These are phyloP conservation scores for Murraya koenigii DNA, from an alignment of 345 rosid genomes.

Conservation along the genomic window DNA sequence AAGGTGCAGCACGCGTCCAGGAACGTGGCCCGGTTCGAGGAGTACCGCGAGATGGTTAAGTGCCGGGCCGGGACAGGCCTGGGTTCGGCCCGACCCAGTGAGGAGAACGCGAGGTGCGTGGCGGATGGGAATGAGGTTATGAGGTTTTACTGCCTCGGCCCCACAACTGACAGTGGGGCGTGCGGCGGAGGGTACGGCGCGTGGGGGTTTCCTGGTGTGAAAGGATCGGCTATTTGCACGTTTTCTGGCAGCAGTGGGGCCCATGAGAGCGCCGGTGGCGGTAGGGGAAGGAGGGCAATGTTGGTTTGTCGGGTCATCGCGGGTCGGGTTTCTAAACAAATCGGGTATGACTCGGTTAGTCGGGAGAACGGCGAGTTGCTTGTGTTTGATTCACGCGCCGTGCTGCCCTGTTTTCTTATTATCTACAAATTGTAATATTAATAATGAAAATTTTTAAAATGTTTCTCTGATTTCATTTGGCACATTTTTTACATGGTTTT, in stretches of 20 bases:
- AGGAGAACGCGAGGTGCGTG: conserved; percentile 73
- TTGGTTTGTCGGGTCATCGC: conserved; percentile 89
- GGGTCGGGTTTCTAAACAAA: conserved; percentile 68
- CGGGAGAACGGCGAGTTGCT: conserved; percentile 79
- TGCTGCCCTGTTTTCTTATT: conserved; percentile 91
- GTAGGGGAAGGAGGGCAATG: conserved; percentile 88
- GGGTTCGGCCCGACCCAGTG: conserved; percentile 35
- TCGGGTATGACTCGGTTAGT: conserved; percentile 83
- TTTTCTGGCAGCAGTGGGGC: conserved; percentile 77
- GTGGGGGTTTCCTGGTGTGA: conserved; percentile 57
- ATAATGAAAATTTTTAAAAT: not conserved
- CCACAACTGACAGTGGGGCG: conserved; percentile 40
- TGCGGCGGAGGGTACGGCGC: conserved; percentile 39
- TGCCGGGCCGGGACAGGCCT: conserved; percentile 39
- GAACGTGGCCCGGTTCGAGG: conserved; percentile 77
- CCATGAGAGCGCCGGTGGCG: conserved; percentile 80
- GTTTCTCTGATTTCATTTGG: not conserved
- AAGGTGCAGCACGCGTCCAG: conserved; percentile 82
- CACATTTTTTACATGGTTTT: conserved; percentile 2
- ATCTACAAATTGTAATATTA: conserved; percentile 82
- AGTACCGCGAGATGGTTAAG: conserved; percentile 77
- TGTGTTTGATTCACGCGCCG: conserved; percentile 84
- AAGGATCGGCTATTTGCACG: conserved; percentile 66
- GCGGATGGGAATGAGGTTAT: conserved; percentile 98
- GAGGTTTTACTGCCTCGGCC: conserved; percentile 85